Conservation (phyloP, 768 basidiomycete species). For the Neoboletus brunneissimus region DNA sequence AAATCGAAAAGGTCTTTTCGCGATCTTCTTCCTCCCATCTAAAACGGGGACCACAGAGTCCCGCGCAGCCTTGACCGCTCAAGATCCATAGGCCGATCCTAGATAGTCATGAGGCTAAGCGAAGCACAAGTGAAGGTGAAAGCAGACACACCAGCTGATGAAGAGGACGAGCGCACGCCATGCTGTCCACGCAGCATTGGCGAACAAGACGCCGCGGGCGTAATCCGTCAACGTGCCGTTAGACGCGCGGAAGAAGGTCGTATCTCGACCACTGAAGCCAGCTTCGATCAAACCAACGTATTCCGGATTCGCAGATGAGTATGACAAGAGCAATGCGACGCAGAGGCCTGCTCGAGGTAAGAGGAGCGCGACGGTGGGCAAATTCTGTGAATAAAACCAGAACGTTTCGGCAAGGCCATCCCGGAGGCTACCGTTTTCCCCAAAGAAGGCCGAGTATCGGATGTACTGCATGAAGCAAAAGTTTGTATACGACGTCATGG, state of each 20-base stretch:
- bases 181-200: constrained; percentile 79
- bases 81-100: constrained; percentile 80
- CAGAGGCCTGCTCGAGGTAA: constrained; percentile 79
- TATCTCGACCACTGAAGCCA: constrained; percentile 55
- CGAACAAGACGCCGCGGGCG: constrained; percentile 73
- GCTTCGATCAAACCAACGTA: constrained; percentile 46
- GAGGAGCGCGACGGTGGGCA: constrained; percentile 77
- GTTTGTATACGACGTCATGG: constrained; percentile 76
- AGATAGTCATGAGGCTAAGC: background rate
- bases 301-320: constrained; percentile 49
- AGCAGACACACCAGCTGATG: constrained; percentile 53
- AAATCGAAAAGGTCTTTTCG: constrained; percentile 54
- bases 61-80: constrained; percentile 73
- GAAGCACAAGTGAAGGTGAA: background rate
- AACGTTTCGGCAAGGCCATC: constrained; percentile 79
- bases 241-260: constrained; percentile 64
- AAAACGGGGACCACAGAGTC: constrained; percentile 80
- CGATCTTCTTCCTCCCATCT: constrained; percentile 81
- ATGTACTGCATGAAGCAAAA: constrained; percentile 84
- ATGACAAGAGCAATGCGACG: constrained; percentile 68
- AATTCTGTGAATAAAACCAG: constrained; percentile 81
- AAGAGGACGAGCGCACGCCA: constrained; percentile 72
- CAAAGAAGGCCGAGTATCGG: constrained; percentile 64
- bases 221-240: constrained; percentile 73
- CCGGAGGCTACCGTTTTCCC: constrained; percentile 46